Percentiles rank a stretch among this genome's conserved stretches.
phyloP scores from a whole-genome alignment of 371 early-diverging fungal species.

The Ecytonucleospora hepatopenaei region DNA sequence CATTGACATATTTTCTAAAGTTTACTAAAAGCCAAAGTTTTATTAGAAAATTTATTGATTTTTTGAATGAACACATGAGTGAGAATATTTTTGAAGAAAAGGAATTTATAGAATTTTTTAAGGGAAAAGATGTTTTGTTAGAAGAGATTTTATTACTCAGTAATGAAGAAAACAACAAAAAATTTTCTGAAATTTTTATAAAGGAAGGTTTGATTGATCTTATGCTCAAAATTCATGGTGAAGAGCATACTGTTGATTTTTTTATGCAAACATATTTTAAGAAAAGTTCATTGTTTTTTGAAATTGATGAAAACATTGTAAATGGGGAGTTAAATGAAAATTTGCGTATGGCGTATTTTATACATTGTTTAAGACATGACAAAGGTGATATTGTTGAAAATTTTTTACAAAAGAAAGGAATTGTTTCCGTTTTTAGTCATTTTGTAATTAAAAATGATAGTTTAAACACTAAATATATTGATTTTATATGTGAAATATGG shows the following conservation, averaged over 20 bases:
- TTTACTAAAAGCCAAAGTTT: neutral
- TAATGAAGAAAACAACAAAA: too few species aligned
- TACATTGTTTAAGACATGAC: neutral
- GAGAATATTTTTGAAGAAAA: neutral
- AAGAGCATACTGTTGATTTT: neutral
- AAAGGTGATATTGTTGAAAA: neutral
- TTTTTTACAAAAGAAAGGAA: neutral
- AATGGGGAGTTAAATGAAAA: neutral
- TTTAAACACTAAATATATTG: constrained; percentile 12
- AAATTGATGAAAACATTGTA: neutral
- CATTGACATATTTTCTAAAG: neutral
- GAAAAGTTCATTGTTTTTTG: neutral
- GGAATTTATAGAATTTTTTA: neutral
- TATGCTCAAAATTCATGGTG: too few species aligned
- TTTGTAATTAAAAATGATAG: neutral
- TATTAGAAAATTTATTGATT: neutral
- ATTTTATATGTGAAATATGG: neutral
- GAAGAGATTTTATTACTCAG: neutral
- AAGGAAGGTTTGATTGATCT: too few species aligned
- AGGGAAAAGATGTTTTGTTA: neutral
- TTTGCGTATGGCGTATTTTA: neutral
- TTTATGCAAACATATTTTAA: neutral
- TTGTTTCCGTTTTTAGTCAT: too few species aligned
- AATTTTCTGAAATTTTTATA: too few species aligned
- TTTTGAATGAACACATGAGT: neutral